phyloP scores from a whole-genome alignment of 306 rosid genomes.

The Cucurbita maxima region DNA sequence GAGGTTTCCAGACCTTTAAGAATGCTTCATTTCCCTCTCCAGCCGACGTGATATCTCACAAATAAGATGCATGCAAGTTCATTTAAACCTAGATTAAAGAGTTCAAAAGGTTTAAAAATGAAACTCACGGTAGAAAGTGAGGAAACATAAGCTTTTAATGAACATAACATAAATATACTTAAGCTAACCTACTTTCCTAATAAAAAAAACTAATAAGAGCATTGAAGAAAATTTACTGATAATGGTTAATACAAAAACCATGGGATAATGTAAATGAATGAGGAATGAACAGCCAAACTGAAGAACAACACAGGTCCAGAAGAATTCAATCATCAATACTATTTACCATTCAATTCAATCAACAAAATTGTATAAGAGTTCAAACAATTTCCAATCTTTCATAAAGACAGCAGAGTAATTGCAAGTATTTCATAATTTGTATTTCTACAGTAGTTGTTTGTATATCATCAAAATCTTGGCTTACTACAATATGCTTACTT shows the following conservation, averaged over 20 bases:
- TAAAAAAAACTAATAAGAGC: background rate
- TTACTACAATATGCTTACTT: background rate
- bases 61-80: no score
- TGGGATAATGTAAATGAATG: background rate
- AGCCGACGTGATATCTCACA: no score
- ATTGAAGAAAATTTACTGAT: background rate
- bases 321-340: background rate
- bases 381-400: background rate
- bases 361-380: background rate
- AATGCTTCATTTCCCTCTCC: no score
- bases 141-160: no score
- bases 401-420: background rate
- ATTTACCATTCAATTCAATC: slow-evolving; percentile 3
- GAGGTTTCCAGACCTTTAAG: no score
- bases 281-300: background rate
- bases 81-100: no score
- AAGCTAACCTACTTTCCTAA: background rate
- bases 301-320: background rate
- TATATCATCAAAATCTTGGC: background rate
- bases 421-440: background rate
- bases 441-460: background rate
- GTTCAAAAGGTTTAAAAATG: no score
- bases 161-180: background rate
- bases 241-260: background rate
- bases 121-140: no score